Evolutionary conservation across 176 grass and related monocot genomes (phyloP), one percentile per base, ranked within the genome.

Genomic region (Metroxylon sagu): DNA sequence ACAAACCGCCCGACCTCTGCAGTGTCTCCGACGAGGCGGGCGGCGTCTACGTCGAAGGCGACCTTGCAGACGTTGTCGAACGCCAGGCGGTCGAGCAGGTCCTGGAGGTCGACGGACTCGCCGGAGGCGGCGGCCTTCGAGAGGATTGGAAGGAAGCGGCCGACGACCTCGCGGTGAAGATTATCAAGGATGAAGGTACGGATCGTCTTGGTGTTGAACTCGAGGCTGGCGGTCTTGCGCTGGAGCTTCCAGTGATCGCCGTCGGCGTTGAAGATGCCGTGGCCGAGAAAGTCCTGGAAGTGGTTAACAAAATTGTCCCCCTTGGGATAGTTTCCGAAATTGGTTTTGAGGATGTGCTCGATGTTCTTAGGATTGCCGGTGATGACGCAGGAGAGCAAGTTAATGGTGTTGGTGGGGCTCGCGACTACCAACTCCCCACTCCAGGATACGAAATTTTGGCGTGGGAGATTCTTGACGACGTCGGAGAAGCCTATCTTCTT

Each of bases 11-110:
- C 16, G 7, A 27, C 58, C 26, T 69, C 71, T 0, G 48, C 21
- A 23, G 21, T 23, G 17, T 74, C 74, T 25, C 68, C 29, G 48
- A 65, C 5, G 18, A 80, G 77, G 57, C 62, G 73, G 19, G 26
- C 14, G 0, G 89, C 82, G 53, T 95, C 89, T 30, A 76, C 57
- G 67, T 77, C 82, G 56, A 95, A 89, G 3, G 85, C 76, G 35
- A 95, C 85, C 39, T 82, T 79, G 76, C 89, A 88, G 65, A 94
- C 68, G 28, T 94, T 94, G 28, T 94, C 81, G 60, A 94, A 95
- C 6, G 79, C 79, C 60, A 85, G 85, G 16, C 82, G 65, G 72
- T 89, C 82, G 3, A 95, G 85, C 30, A 56, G 66, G 54, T 89
- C 82, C 49, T 95, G 85, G 48, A 95, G 66, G 65, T 95, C 79